phyloP scores from a whole-genome alignment of 345 rosid species.

The Eucalyptus sp. region DNA sequence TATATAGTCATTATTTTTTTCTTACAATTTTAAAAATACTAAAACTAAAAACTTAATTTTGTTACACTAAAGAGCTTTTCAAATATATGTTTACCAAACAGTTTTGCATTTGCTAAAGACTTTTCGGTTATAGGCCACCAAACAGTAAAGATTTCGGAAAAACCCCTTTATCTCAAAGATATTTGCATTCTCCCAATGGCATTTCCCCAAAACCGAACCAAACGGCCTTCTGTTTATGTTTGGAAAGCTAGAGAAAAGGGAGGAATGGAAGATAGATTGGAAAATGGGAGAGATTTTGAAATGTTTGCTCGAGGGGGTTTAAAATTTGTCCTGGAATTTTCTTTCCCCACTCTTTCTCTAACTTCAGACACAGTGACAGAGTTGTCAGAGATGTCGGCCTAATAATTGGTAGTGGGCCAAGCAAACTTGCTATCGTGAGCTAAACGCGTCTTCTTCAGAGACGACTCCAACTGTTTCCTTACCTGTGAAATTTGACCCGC shows the following conservation, averaged over 20 bases:
- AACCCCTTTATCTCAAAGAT: too few relatives aligned
- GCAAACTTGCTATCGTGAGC: neutral
- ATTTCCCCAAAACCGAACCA: too few relatives aligned
- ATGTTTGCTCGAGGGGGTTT: neutral
- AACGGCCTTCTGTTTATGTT: too few relatives aligned
- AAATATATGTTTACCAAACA: too few relatives aligned
- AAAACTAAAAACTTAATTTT: too few relatives aligned
- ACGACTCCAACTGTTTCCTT: neutral
- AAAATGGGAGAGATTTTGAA: neutral
- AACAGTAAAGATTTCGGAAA: too few relatives aligned
- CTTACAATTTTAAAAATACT: too few relatives aligned
- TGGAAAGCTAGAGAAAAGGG: neutral
- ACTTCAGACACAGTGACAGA: neutral
- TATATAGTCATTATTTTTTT: too few relatives aligned
- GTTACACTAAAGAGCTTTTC: too few relatives aligned
- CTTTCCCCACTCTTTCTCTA: neutral
- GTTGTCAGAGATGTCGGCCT: neutral
- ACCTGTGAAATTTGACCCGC: neutral
- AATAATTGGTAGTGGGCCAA: neutral
- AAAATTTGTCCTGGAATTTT: neutral
- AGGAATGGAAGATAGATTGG: neutral
- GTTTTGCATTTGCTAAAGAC: too few relatives aligned
- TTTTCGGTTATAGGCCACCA: too few relatives aligned
- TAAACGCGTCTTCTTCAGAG: neutral
- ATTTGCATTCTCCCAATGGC: too few relatives aligned